Evolutionary conservation across 176 grass and related monocot species (phyloP).

Genomic region (Aegilops umbellulata): DNA sequence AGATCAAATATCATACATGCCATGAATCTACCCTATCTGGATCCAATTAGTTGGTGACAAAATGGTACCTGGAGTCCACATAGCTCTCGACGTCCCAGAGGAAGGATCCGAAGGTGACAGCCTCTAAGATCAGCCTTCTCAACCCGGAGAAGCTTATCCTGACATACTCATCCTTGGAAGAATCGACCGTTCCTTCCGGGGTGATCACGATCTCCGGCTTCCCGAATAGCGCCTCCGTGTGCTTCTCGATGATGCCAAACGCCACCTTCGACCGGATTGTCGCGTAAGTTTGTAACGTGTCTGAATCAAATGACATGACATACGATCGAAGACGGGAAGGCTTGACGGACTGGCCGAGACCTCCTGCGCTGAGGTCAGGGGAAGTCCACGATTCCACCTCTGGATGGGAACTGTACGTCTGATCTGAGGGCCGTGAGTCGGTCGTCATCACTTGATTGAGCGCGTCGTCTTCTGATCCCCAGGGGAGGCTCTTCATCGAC

Average conservation of each 20-base stretch:
- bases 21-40: not conserved
- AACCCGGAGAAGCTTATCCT: conserved; percentile 77
- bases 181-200: conserved; percentile 79
- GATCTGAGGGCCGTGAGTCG: conserved; percentile 38
- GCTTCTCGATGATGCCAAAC: conserved; percentile 94
- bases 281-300: conserved; percentile 73
- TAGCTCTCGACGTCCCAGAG: conserved; percentile 94
- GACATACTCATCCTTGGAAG: conserved; percentile 86
- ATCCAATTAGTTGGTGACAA: conserved; percentile 51
- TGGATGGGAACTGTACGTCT: conserved; percentile 43
- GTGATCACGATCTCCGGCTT: conserved; percentile 93
- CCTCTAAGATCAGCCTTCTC: conserved; percentile 88
- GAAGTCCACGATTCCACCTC: conserved; percentile 59
- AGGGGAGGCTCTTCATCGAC: conserved; percentile 81
- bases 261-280: conserved; percentile 93
- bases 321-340: conserved; percentile 81
- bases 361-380: conserved; percentile 32
- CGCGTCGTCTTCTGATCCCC: conserved; percentile 51
- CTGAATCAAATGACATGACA: conserved; percentile 90
- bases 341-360: conserved; percentile 56
- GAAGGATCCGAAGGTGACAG: conserved; percentile 93
- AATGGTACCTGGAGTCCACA: conserved; percentile 93
- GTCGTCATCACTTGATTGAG: conserved; percentile 60
- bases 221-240: conserved; percentile 89
- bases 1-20: conserved; percentile 8